phyloP scores from a whole-genome alignment of 2,329 filamentous ascomycete genomes.

The Aspergillus quadricinctus region DNA sequence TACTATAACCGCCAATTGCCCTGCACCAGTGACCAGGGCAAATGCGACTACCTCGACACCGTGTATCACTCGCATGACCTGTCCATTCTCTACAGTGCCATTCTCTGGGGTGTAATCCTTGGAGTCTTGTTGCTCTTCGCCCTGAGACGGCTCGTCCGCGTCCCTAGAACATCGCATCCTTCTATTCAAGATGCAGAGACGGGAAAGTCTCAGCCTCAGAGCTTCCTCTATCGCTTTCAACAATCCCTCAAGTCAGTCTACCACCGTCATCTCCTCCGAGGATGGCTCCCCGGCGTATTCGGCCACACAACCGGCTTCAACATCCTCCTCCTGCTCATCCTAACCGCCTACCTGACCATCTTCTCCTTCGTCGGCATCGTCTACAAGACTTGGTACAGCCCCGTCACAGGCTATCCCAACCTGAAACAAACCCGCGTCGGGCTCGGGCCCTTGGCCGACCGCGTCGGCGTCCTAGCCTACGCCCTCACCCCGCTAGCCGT shows the following conservation, averaged over 20 bases:
- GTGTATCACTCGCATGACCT: slow-evolving; percentile 53
- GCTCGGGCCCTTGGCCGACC: slow-evolving; percentile 64
- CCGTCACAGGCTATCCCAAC: slow-evolving; percentile 52
- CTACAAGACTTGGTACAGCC: slow-evolving; percentile 67
- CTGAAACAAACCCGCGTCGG: slow-evolving; percentile 61
- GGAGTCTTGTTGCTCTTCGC: slow-evolving; percentile 45
- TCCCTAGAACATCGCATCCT: background rate
- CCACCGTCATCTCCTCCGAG: slow-evolving; percentile 57
- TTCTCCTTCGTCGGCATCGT: slow-evolving; percentile 66
- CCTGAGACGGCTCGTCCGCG: slow-evolving; percentile 19
- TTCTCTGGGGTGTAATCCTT: slow-evolving; percentile 53
- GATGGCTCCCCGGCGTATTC: slow-evolving; percentile 56
- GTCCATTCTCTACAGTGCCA: slow-evolving; percentile 53
- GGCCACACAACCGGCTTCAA: slow-evolving; percentile 66
- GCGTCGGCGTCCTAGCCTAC: slow-evolving; percentile 67
- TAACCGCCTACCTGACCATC: slow-evolving; percentile 60
- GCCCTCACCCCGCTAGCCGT: slow-evolving; percentile 69
- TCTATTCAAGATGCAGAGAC: slow-evolving; percentile 5
- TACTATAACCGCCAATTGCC: slow-evolving; percentile 52
- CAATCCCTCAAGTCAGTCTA: slow-evolving; percentile 39
- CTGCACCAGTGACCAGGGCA: slow-evolving; percentile 55
- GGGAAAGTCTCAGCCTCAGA: slow-evolving; percentile 22
- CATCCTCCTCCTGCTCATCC: slow-evolving; percentile 55
- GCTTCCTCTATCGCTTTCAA: slow-evolving; percentile 25
- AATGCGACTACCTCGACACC: slow-evolving; percentile 55